phyloP scores from a whole-genome alignment of 106 monocot species.

The Dendrobium chrysotoxum region DNA sequence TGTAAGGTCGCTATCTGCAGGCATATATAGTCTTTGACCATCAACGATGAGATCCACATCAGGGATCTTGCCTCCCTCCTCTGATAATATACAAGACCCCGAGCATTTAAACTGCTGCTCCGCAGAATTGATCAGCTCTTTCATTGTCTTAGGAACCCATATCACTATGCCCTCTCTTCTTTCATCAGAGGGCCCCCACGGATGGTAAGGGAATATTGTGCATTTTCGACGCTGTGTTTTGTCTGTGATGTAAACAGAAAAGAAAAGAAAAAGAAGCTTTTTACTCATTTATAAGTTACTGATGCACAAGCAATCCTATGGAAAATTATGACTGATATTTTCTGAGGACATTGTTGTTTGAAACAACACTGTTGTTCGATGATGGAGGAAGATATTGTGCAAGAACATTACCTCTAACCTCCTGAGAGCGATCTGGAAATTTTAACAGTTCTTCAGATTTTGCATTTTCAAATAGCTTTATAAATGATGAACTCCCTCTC shows the following conservation, averaged over 20 bases:
- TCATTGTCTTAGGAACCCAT: conserved; percentile 64
- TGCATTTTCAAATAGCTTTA: conserved; percentile 16
- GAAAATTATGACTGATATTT: too few relatives aligned
- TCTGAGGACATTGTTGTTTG: too few relatives aligned
- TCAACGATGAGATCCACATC: conserved; percentile 63
- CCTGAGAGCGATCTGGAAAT: conserved; percentile 8
- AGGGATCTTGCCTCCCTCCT: conserved; percentile 65
- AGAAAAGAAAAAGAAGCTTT: too few relatives aligned
- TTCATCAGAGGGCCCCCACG: conserved; percentile 41
- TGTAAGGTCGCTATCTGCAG: not conserved
- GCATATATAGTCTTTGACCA: conserved; percentile 60
- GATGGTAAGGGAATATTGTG: conserved; percentile 81
- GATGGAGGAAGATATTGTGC: not conserved
- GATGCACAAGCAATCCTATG: too few relatives aligned
- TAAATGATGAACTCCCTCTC: conserved; percentile 10
- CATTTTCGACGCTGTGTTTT: conserved; percentile 47
- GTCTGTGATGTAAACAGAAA: conserved; percentile 17
- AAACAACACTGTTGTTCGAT: too few relatives aligned
- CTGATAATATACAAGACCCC: conserved; percentile 45
- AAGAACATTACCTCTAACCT: conserved; percentile 12
- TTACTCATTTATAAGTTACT: too few relatives aligned
- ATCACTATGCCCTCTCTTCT: conserved; percentile 71
- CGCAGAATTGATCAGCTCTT: conserved; percentile 54
- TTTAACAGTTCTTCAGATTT: conserved; percentile 21
- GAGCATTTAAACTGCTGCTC: conserved; percentile 41